A percentile compares a stretch with the other conserved stretches of the same genome.
Conservation (phyloP, 768 basidiomycete species). For the Paxillus ammoniavirescens region DNA sequence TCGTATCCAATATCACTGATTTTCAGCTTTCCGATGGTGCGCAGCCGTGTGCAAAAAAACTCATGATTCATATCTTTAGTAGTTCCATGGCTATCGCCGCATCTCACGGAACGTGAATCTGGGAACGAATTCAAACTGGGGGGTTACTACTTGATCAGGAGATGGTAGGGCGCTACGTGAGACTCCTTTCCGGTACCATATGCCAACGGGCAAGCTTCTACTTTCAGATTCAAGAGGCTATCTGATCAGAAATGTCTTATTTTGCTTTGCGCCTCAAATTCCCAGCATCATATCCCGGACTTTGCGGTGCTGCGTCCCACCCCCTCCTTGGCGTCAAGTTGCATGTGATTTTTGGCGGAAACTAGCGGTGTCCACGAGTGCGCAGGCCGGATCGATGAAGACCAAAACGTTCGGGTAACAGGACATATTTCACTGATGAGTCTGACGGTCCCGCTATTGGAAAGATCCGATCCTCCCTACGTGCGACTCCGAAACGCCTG, state of each 20-base stretch:
- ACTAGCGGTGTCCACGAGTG: constrained; percentile 20
- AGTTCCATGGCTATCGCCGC: constrained; percentile 19
- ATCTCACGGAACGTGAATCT: constrained; percentile 24
- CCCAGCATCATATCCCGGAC: constrained; percentile 23
- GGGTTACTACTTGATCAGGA: constrained; percentile 16
- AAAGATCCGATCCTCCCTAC: neutral
- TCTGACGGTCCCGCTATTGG: constrained; percentile 16
- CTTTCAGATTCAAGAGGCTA: constrained; percentile 15
- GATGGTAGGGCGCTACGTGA: constrained; percentile 7
- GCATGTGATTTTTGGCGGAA: constrained; percentile 13
- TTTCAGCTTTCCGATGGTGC: neutral
- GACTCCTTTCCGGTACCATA: constrained; percentile 3
- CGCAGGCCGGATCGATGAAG: constrained; percentile 10
- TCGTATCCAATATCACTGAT: constrained; percentile 15
- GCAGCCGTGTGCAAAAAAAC: neutral
- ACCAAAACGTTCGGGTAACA: constrained; percentile 5
- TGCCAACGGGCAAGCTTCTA: constrained; percentile 8
- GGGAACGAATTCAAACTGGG: constrained; percentile 2
- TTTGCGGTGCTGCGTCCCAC: constrained; percentile 20
- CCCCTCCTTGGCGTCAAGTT: neutral
- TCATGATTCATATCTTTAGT: constrained; percentile 9
- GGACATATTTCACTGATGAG: neutral
- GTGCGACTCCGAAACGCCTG: neutral
- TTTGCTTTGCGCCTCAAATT: constrained; percentile 6
- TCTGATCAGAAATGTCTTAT: constrained; percentile 11